Evolutionary conservation across 345 rosid genomes (phyloP), one percentile per base, ranked within the genome.

Genomic region (Aurinia saxatilis): DNA sequence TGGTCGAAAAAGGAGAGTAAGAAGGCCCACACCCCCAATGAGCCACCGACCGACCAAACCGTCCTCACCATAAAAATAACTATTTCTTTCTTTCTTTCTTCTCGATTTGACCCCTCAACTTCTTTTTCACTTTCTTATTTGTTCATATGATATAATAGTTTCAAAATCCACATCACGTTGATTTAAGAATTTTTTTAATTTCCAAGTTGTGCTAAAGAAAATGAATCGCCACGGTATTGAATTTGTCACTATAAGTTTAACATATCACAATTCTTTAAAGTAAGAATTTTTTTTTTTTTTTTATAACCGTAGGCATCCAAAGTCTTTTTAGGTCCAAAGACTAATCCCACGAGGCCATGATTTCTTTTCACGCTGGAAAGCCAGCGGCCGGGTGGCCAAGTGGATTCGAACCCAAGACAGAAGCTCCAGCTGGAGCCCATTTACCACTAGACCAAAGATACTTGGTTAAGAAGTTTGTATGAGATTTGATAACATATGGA

Each of bases 31-130:
- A 13, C 9, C 16, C 40, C 75, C 64, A 56, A 63, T 71, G 60
- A 71, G 65, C 64, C 59, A 39, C 59, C 60, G 84, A 80, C 97
- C 95, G 91, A 73, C 95, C 95, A 77, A 79, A 79, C 95, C 95
- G 91, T 72, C 92, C 84, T 37, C 60, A 23, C 1, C 68, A 11
- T 30, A 31, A 18, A 69, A 35, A 13, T 60, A 35, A 50, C 50
- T 51, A 4, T 60, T 45, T 33, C 9, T n/a, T 19, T n/a, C 17
- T 12, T 46, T 53, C 10, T 53, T 61, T 36, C 23, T 55, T 70
- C 54, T 56, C 0, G 65, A 56, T 40, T 71, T 71, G 75, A 63
- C 70, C 75, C 70, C 63, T 63, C 60, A 48, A 5, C 65, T 71
- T 56, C 36, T 57, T 36, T 5, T 6, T 31, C n/a, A n/a, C n/a